Percentiles rank a stretch among this genome's conserved stretches.
phyloP scores from a whole-genome alignment of 2,329 filamentous ascomycete genomes.

The Sporothrix pseudoabietina region DNA sequence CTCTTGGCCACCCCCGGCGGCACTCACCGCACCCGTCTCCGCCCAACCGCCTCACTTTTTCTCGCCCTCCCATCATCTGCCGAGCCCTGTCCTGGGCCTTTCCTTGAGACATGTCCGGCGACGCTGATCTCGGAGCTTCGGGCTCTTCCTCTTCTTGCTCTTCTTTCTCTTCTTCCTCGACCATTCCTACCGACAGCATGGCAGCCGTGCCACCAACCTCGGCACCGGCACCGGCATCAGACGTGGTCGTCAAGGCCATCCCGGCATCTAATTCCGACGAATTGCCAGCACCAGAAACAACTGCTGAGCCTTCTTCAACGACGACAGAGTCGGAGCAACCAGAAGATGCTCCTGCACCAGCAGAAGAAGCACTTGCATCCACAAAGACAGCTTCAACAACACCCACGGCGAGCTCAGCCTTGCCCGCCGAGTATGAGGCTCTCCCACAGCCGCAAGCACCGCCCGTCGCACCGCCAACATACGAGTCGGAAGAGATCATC shows the following conservation, averaged over 20 bases:
- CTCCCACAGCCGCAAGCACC: conserved; percentile 23
- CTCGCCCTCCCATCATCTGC: background rate
- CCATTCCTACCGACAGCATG: background rate
- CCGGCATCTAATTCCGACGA: background rate
- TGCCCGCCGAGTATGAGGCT: background rate
- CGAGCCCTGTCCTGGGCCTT: background rate
- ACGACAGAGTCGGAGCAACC: background rate
- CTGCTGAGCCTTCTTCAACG: background rate
- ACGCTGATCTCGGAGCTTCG: conserved; percentile 9
- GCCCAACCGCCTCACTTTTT: background rate
- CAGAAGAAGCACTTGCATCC: background rate
- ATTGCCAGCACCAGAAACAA: background rate
- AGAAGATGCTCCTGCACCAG: background rate
- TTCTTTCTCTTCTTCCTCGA: background rate
- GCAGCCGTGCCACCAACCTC: background rate
- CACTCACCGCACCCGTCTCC: background rate
- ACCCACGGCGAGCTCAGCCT: background rate
- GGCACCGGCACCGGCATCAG: background rate
- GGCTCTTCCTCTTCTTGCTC: background rate
- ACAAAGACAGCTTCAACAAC: background rate
- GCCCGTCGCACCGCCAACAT: background rate
- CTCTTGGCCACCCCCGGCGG: background rate
- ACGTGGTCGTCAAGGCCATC: background rate
- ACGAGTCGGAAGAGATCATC: conserved; percentile 25
- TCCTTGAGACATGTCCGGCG: conserved; percentile 24